phyloP scores from a whole-genome alignment of 257 asterid species.

The Solanum tarapatanum region DNA sequence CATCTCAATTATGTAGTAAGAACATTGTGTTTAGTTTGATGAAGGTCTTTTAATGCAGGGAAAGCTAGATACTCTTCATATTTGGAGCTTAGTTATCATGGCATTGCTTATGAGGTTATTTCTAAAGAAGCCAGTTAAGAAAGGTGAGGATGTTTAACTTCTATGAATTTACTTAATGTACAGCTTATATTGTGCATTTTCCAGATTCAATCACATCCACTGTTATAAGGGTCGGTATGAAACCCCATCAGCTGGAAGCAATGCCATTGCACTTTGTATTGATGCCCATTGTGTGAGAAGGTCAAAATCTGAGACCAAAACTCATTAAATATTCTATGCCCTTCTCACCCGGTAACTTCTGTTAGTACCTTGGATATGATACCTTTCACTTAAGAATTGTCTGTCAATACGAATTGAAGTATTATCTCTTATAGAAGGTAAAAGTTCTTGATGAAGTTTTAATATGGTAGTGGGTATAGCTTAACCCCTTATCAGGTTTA shows the following conservation, averaged over 20 bases:
- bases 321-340: background rate
- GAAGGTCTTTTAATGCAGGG: slow-evolving; percentile 14
- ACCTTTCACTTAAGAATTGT: background rate
- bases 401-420: background rate
- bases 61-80: slow-evolving; percentile 17
- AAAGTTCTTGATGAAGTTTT: background rate
- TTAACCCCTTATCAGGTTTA: background rate
- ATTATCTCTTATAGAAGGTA: background rate
- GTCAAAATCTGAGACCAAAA: background rate
- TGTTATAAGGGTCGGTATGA: background rate
- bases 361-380: background rate
- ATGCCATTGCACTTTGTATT: background rate
- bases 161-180: background rate
- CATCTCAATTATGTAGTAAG: background rate
- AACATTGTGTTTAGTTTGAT: background rate
- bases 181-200: background rate
- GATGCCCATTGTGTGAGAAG: background rate
- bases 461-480: background rate
- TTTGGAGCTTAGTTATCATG: slow-evolving; percentile 31
- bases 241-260: background rate
- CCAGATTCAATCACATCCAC: background rate
- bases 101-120: slow-evolving; percentile 19
- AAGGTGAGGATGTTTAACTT: slow-evolving; percentile 31
- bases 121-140: slow-evolving; percentile 38
- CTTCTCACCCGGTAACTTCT: background rate